Percentiles rank a stretch among this genome's conserved stretches.
These are phyloP conservation scores for Suhomyces bokatorum DNA, from an alignment of 1,139 yeast species.

Conservation along the genomic window DNA sequence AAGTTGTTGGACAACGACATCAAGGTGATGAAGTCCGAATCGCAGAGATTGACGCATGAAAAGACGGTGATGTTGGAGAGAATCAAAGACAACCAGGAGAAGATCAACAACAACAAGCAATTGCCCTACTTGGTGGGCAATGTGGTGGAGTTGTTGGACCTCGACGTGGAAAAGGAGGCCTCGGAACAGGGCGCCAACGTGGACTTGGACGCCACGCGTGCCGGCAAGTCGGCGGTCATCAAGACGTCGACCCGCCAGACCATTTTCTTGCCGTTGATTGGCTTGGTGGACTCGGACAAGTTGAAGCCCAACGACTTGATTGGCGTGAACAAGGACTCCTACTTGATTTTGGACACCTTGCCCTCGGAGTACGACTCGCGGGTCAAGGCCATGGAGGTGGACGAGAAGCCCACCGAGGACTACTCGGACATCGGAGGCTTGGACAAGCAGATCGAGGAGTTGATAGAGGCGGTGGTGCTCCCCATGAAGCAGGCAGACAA, in stretches of 20 bases:
- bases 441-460: conserved; percentile 96
- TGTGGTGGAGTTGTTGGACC: conserved; percentile 89
- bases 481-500: conserved; percentile 99
- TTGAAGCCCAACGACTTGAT: conserved; percentile 95
- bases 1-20: conserved; percentile 91
- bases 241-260: conserved; percentile 98
- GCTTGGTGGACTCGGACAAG: conserved; percentile 84
- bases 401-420: conserved; percentile 96
- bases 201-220: conserved; percentile 86
- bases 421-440: conserved; percentile 97
- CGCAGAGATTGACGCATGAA: conserved; percentile 88
- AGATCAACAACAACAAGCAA: conserved; percentile 92
- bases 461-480: conserved; percentile 95
- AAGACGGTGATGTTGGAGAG: conserved; percentile 90
- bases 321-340: conserved; percentile 97
- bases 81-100: conserved; percentile 94
- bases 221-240: conserved; percentile 97
- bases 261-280: conserved; percentile 92
- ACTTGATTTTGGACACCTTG: conserved; percentile 85
- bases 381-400: conserved; percentile 99
- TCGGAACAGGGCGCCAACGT: conserved; percentile 93
- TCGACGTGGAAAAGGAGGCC: conserved; percentile 85
- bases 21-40: conserved; percentile 91
- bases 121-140: conserved; percentile 97
- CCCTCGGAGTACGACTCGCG: conserved; percentile 98